Evolutionary conservation across 2,329 filamentous ascomycete genomes (phyloP), one percentile per base, ranked within the genome.

Genomic region (Trichophyton rubrum): DNA sequence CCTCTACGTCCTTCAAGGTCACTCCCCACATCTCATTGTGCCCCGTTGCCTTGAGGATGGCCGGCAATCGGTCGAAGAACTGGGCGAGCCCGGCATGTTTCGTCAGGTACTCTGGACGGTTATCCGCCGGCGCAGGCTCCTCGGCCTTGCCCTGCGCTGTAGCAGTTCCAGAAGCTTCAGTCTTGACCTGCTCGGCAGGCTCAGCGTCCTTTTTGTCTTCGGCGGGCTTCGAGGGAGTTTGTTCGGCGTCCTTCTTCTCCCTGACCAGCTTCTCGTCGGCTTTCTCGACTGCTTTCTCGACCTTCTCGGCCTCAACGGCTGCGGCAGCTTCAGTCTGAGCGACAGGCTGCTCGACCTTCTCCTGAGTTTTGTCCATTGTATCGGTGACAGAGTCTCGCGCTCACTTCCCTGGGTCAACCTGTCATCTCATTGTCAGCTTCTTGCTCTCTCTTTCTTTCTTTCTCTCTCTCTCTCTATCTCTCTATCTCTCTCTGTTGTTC

Each of bases 1-100:
- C 80, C 45, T 75, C 67, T 60, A 67, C 68, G 60, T 71, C 68
- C 62, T 73, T 70, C 57, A 96, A 82, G 35, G 81, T 77, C 59
- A 96, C 84, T 56, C 91, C 91, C 84, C 91, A 97, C 80, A 96
- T 88, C 78, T 96, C 90, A 58, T 76, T 76, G 74, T 95, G 81
- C 15, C 75, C 79, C 58, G 82, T 76, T 62, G 79, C 77, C 56
- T 77, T 74, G 62, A 85, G 73, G 62, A 90, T 81, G 5, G 77
- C 72, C 4, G 81, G 75, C 38, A 91, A 78, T 33, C 78, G 77
- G 8, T 77, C 76, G 63, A 83, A 81, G 64, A 90, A 79, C 63
- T 81, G 76, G 58, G 73, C 72, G 38, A 89, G 76, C 11, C 77
- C 67, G 0, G 71, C 67, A 57, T 71, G 72, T n/a, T 71, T 71